Percentiles rank a stretch among this genome's conserved stretches.
Evolutionary conservation across 2,329 filamentous ascomycete genomes (phyloP).

Genomic region (Aaosphaeria arxii): DNA sequence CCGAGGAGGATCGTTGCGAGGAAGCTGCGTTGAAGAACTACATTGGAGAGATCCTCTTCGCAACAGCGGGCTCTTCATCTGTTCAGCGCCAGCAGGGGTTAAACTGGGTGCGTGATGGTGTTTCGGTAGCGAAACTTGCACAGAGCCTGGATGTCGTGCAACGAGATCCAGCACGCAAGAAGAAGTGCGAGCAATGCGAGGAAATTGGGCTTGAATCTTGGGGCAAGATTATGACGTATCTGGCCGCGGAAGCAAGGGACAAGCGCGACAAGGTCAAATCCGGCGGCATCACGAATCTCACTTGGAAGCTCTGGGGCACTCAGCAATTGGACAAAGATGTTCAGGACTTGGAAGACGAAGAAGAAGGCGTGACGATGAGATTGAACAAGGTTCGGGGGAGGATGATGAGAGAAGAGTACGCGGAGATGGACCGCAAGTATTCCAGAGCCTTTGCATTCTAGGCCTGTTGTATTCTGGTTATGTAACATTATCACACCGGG

Average conservation of each 20-base stretch:
- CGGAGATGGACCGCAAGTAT: slow-evolving; percentile 34
- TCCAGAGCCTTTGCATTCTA: slow-evolving; percentile 35
- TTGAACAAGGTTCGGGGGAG: slow-evolving; percentile 32
- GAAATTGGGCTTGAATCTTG: slow-evolving; percentile 76
- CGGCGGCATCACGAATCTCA: slow-evolving; percentile 15
- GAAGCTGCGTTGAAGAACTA: slow-evolving; percentile 85
- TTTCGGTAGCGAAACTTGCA: slow-evolving; percentile 66
- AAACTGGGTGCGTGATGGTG: slow-evolving; percentile 85
- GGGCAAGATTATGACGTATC: slow-evolving; percentile 71
- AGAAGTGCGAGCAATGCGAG: slow-evolving; percentile 74
- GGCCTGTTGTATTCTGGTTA: not conserved
- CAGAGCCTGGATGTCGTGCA: slow-evolving; percentile 47
- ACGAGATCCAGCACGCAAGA: slow-evolving; percentile 43
- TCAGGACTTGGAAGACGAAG: slow-evolving; percentile 31
- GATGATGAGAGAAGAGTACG: slow-evolving; percentile 33
- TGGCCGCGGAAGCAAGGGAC: slow-evolving; percentile 51
- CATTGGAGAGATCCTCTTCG: slow-evolving; percentile 90
- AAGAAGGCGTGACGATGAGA: slow-evolving; percentile 31
- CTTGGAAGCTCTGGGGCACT: slow-evolving; percentile 26
- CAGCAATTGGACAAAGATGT: slow-evolving; percentile 24
- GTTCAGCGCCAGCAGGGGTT: slow-evolving; percentile 60
- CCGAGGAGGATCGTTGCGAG: slow-evolving; percentile 67
- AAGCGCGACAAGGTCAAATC: slow-evolving; percentile 19
- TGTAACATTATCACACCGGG: no score
- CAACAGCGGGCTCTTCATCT: slow-evolving; percentile 50